Evolutionary conservation across 1,284 basidiomycete species (phyloP).

Genomic region (Cryptococcus sp.): DNA sequence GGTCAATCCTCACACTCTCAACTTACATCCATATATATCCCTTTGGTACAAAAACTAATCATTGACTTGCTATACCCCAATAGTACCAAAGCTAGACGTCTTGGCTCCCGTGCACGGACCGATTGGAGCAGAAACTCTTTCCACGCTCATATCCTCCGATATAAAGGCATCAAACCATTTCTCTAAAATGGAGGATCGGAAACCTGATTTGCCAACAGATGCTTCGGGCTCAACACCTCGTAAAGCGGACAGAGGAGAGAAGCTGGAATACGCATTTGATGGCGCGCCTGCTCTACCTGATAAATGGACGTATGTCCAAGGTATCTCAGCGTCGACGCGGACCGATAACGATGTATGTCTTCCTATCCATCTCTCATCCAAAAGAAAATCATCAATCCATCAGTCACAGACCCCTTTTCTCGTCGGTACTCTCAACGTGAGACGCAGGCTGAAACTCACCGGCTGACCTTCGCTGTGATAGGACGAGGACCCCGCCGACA

Average conservation of each 20-base stretch:
- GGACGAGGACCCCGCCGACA: neutral
- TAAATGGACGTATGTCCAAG: conserved; percentile 37
- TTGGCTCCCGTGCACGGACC: too few relatives aligned
- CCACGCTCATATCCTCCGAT: too few relatives aligned
- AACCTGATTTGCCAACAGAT: conserved; percentile 5
- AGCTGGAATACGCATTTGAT: conserved; percentile 32
- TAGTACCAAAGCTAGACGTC: too few relatives aligned
- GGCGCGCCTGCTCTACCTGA: conserved; percentile 38
- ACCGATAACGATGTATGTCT: conserved; percentile 14
- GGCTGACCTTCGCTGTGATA: neutral
- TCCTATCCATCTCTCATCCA: neutral
- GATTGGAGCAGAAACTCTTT: too few relatives aligned
- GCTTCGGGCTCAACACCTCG: too few relatives aligned
- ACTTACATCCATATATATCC: conserved; percentile 3
- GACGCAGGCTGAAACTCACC: neutral
- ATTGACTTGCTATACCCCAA: too few relatives aligned
- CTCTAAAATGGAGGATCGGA: conserved; percentile 8
- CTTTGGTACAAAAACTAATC: neutral
- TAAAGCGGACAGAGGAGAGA: neutral
- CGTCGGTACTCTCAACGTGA: too few relatives aligned
- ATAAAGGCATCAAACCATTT: neutral
- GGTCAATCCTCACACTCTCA: neutral
- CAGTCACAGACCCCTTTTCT: too few relatives aligned
- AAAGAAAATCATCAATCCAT: too few relatives aligned
- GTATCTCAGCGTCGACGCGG: neutral